Evolutionary conservation across 345 rosid species (phyloP), one percentile per base, ranked within the genome.

Genomic region (Kernera saxatilis): DNA sequence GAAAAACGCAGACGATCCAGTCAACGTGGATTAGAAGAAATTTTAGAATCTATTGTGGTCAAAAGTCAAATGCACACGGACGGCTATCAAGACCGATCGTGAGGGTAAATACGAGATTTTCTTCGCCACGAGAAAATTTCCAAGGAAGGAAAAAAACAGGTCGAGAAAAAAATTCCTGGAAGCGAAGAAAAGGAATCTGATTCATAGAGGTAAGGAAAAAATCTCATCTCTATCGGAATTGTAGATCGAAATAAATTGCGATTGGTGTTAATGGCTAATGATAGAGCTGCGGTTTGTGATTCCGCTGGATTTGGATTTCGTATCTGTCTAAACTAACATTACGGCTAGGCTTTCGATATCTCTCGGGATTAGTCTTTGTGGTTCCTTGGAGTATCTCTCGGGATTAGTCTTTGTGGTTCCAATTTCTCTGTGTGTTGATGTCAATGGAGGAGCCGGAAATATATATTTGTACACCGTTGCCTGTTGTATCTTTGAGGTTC

Each of bases 21-120:
- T 63, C 14, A 40, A 60, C 9, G 36, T 8, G 17, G 40, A 19
- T 33, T 62, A 27, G 40, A n/a, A n/a, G n/a, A n/a, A 23, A 33
- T 2, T 3, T 0, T 11, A 52, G 49, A 40, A 39, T 40, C 3
- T 54, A 29, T 18, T 8, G 2, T 36, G 40, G 58, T 36, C 48
- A 57, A 35, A 35, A 51, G 45, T 69, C 73, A 56, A 54, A 41
- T 3, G 49, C 53, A 50, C 17, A 50, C 17, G 73, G 26, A 50
- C 60, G 60, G 60, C 33, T 13, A 33, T 19, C 36, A 43, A 52
- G 23, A 30, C 15, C 36, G 25, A 23, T 6, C 15, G 6, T 45
- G 18, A 21, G 67, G 40, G 40, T 11, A 62, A 29, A 35, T 9
- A 17, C 6, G 71, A 67, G 71, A 67, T 67, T 52, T 14, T 12